Base-by-base conservation (phyloP, 768 basidiomycete genomes). In the Tulasnella sp. region DNA sequence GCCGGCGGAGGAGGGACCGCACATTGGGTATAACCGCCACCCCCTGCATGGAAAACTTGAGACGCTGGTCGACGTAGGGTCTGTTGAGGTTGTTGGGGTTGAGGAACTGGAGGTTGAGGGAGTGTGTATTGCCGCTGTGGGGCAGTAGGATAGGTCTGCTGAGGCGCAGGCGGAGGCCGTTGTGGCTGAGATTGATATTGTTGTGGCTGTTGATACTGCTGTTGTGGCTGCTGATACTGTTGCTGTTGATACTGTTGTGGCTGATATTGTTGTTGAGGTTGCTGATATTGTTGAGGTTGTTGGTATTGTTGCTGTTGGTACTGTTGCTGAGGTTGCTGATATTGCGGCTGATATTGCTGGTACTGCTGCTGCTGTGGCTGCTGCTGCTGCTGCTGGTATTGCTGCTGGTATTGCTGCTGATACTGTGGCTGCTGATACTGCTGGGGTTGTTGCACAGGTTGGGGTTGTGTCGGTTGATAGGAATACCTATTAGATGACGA, bases 271-370 rank as follows among this genome's bases (percentile, higher is more conserved):
- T n/a, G n/a, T n/a, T n/a, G n/a, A n/a, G n/a, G n/a, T n/a, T n/a
- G n/a, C n/a, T n/a, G n/a, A n/a, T n/a, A n/a, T n/a, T n/a, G n/a
- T n/a, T n/a, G n/a, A n/a, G n/a, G n/a, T n/a, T 29, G 1, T 24
- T 34, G 31, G 25, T 34, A 22, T 4, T 47, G 31, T 47, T 47
- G 45, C 25, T 47, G 25, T 24, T 47, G 45, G 9, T 12, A 47
- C 8, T 31, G 25, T 7, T 47, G 33, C n/a, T 29, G 24, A n/a
- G 45, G 37, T 20, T 29, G 29, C 32, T 25, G 45, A 24, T 24
- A 28, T 24, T 34, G n/a, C 22, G 45, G 28, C n/a, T 34, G 24
- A 24, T 29, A 7, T 34, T 47, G 45, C n/a, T 29, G 24, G 15
- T 47, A 47, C 2, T n/a, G n/a, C n/a, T n/a, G n/a, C n/a, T n/a